Base-by-base conservation (phyloP, 164 flowering plant species). In the Paratinospora sagittata region DNA sequence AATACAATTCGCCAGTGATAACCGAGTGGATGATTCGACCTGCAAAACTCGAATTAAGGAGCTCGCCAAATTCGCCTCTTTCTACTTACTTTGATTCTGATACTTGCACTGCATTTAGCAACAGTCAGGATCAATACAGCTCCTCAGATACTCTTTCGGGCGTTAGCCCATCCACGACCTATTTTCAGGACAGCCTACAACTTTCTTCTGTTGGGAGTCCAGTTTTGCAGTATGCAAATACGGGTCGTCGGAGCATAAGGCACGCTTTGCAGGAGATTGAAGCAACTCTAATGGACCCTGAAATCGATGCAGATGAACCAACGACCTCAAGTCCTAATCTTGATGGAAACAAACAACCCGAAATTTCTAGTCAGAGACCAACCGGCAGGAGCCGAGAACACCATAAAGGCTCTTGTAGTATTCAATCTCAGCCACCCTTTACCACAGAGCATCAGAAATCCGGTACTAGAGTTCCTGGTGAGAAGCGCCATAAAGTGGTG, bases 261-360 rank as follows among this genome's bases (percentile, higher is more conserved):
- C 65, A 84, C 37, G 75, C 81, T 11, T 79, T 91, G 70, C 85
- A 57, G 69, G 85, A 90, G 80, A 68, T 91, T 73, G 98, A 91
- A 80, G 77, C 81, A 52, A 84, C 81, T 76, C 82, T 91, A 7
- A 89, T 93, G 98, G 88, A 70, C 12, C 83, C 85, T n/a, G 90
- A 89, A 68, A 78, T 58, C 33, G 88, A 79, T n/a, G 84, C 81
- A 58, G 81, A 71, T 19, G 77, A 80, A 71, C 82, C 66, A 21
- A 73, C 72, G 43, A 69, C 73, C 0, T 71, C 83, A 2, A 41
- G 77, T 63, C 66, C 82, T 66, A 79, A 77, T 67, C 63, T 69
- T 57, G 81, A 70, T 23, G 84, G 71, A 37, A 79, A 75, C 65
- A 75, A 41, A 23, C 70, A 67, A 49, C 74, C 80, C 47, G 82